phyloP scores from a whole-genome alignment of 2,329 filamentous ascomycete genomes.

The Neonectria magnoliae region DNA sequence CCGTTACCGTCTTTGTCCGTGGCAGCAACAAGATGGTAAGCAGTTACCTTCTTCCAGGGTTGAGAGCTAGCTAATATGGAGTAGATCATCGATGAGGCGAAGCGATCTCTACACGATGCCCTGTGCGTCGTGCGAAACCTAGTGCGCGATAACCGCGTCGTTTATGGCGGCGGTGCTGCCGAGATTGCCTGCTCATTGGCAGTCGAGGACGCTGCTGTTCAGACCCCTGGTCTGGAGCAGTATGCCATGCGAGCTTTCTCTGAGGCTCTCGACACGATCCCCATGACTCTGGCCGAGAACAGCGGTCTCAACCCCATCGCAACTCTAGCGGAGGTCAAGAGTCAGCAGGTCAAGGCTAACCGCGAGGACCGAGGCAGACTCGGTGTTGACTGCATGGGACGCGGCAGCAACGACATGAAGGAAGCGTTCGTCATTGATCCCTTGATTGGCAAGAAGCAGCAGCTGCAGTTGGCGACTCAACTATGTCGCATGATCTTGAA shows the following conservation, averaged over 20 bases:
- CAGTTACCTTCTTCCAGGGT: constrained; percentile 16
- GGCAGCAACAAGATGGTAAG: constrained; percentile 99
- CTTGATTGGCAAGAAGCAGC: constrained; percentile 96
- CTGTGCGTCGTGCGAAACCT: constrained; percentile 97
- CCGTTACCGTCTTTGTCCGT: constrained; percentile 94
- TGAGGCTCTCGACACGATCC: constrained; percentile 91
- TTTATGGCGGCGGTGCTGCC: constrained; percentile 95
- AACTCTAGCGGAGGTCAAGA: constrained; percentile 94
- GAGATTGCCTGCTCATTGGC: constrained; percentile 97
- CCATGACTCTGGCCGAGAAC: constrained; percentile 97
- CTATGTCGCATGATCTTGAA: constrained; percentile 98
- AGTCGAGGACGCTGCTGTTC: constrained; percentile 92
- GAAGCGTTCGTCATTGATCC: constrained; percentile 98
- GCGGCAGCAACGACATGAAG: constrained; percentile 96
- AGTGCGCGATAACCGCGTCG: constrained; percentile 94
- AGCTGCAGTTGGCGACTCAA: constrained; percentile 95
- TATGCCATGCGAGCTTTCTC: constrained; percentile 99
- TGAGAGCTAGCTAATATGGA: constrained; percentile 31
- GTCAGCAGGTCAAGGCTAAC: constrained; percentile 86
- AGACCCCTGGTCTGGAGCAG: constrained; percentile 97
- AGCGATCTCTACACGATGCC: constrained; percentile 95
- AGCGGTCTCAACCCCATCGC: constrained; percentile 96
- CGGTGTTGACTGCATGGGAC: constrained; percentile 98
- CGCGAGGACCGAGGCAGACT: constrained; percentile 66
- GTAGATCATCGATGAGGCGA: constrained; percentile 98